These are phyloP conservation scores for Yamadazyma mexicana DNA, from an alignment of 1,139 yeast genomes.

Conservation along the genomic window DNA sequence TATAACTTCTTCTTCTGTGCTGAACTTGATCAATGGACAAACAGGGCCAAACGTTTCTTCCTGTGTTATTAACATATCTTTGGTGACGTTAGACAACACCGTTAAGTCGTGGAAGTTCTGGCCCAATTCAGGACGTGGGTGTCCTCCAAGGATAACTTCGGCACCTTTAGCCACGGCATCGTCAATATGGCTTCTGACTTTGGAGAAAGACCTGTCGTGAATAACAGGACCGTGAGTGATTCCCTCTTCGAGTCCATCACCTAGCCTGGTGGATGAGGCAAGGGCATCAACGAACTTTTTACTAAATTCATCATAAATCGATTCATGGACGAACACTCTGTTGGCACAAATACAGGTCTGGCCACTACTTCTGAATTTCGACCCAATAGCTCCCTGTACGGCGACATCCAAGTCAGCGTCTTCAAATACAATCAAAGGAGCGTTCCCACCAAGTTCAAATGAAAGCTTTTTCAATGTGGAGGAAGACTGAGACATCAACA, in stretches of 20 bases:
- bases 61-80: slow-evolving; percentile 57
- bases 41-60: slow-evolving; percentile 94
- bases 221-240: slow-evolving; percentile 85
- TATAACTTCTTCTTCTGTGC: slow-evolving; percentile 67
- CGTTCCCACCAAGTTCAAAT: slow-evolving; percentile 91
- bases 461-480: slow-evolving; percentile 80
- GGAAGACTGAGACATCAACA: slow-evolving; percentile 76
- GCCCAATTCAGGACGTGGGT: slow-evolving; percentile 64
- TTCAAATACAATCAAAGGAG: slow-evolving; percentile 84
- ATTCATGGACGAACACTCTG: slow-evolving; percentile 73
- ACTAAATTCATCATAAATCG: slow-evolving; percentile 61
- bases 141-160: slow-evolving; percentile 62
- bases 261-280: slow-evolving; percentile 52
- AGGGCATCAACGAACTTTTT: slow-evolving; percentile 50
- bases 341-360: slow-evolving; percentile 92
- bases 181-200: slow-evolving; percentile 68
- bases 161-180: slow-evolving; percentile 82
- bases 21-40: slow-evolving; percentile 72
- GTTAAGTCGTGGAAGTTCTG: slow-evolving; percentile 77
- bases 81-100: slow-evolving; percentile 63
- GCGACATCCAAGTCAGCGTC: slow-evolving; percentile 82
- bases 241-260: slow-evolving; percentile 67
- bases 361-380: slow-evolving; percentile 70
- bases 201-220: slow-evolving; percentile 61
- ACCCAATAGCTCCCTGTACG: slow-evolving; percentile 67